Conservation (phyloP, 2,329 filamentous ascomycete genomes). For the Alternaria infectoria region DNA sequence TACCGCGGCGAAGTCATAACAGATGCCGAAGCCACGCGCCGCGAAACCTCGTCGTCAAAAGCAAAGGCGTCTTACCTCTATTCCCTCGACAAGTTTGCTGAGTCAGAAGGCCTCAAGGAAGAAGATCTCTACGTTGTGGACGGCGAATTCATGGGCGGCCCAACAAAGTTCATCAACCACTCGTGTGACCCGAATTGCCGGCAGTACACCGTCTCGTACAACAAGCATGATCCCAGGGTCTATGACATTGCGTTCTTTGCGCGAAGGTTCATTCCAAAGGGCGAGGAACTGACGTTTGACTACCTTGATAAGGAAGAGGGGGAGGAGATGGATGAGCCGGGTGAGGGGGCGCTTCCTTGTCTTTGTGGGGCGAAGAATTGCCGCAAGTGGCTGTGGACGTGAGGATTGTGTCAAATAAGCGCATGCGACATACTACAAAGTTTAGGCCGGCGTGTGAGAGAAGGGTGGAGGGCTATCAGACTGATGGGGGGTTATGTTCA, state of each 20-base stretch:
- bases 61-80: constrained; percentile 83
- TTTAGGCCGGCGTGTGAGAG: background rate
- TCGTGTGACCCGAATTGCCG: constrained; percentile 79
- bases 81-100: constrained; percentile 78
- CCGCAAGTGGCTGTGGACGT: constrained; percentile 70
- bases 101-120: constrained; percentile 59
- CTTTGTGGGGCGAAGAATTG: constrained; percentile 70
- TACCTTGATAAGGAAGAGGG: constrained; percentile 72
- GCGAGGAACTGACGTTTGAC: constrained; percentile 79
- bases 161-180: constrained; percentile 84
- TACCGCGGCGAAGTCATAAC: constrained; percentile 71
- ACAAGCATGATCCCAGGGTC: constrained; percentile 74
- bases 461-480: background rate
- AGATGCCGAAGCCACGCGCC: constrained; percentile 65
- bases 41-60: constrained; percentile 63
- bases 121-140: constrained; percentile 57
- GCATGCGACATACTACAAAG: background rate
- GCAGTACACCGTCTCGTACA: constrained; percentile 79
- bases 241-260: constrained; percentile 83
- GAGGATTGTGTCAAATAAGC: background rate
- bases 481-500: background rate
- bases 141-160: constrained; percentile 78
- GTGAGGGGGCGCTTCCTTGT: constrained; percentile 54
- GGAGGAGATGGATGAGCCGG: constrained; percentile 56
- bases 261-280: constrained; percentile 66